Base-by-base conservation (phyloP, 2,329 filamentous ascomycete species). In the Penicillium sp. region DNA sequence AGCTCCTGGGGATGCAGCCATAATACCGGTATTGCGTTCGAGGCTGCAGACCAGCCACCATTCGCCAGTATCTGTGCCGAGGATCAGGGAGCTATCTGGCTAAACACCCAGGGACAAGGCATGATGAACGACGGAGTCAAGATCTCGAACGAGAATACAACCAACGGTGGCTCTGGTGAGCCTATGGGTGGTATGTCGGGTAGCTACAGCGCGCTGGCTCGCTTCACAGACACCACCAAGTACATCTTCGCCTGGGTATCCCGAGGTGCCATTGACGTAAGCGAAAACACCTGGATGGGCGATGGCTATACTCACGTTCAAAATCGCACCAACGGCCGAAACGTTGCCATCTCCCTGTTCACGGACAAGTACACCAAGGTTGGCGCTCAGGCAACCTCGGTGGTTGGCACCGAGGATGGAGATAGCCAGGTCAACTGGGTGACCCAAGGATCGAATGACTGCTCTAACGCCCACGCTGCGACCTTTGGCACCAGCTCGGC, bases 161-260 rank as follows among this genome's bases (percentile, higher is more conserved):
- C 81, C 58, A 86, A 86, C 65, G 84, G 84, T 38, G 82, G 70
- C 6, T 78, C 76, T 39, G 82, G 82, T 46, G 84, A 86, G 69
- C 74, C 82, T 29, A 81, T 85, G 79, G 84, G 84, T 39, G 84
- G 84, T 50, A 86, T 84, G 81, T 76, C 78, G n/a, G 84, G 84
- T 31, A 85, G 82, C 2, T 87, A 85, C 74, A 84, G 81, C 62
- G 74, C 73, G 8, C 78, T 87, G 20, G 80, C 80, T 13, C 79
- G 80, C 5, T 85, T 85, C 71, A 70, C 78, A 43, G 76, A 73
- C 55, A 76, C 76, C 20, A 75, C 77, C 50, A 74, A 76, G 1
- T 86, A 86, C 69, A 82, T 86, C 72, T 84, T 86, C 68, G 76
- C 83, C 20, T 87, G 84, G 84, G 81, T 84, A 16, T 85, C 84